Conservation (phyloP, 192 early-diverging fungal genomes). For the Mycoemilia scoparia region DNA sequence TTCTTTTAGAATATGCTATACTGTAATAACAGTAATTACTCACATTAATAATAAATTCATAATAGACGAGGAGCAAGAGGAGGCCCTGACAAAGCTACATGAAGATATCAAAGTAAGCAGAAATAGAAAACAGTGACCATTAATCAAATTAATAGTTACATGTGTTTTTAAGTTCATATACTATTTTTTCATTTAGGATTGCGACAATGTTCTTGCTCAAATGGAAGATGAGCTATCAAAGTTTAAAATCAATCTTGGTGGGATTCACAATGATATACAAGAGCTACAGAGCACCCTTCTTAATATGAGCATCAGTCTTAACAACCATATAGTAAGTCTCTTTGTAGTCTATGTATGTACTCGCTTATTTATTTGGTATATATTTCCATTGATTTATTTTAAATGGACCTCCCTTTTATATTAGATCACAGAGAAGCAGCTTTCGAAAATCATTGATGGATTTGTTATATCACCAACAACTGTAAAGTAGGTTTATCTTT, state of each 20-base stretch:
- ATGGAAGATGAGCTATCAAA: conserved; percentile 74
- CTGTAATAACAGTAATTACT: too few relatives aligned
- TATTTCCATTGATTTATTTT: conserved; percentile 1
- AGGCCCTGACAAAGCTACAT: conserved; percentile 15
- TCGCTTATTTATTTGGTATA: background rate
- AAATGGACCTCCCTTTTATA: conserved; percentile 8
- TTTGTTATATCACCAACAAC: conserved; percentile 59
- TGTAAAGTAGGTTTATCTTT: conserved; percentile 26
- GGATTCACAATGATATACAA: conserved; percentile 75
- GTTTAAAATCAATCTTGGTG: conserved; percentile 76
- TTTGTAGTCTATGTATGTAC: conserved; percentile 4
- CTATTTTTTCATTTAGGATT: conserved; percentile 23
- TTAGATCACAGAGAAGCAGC: conserved; percentile 54
- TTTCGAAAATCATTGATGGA: conserved; percentile 64
- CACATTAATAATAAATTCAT: too few relatives aligned
- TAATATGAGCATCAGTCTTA: conserved; percentile 60
- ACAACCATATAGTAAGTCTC: conserved; percentile 71
- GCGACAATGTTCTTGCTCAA: conserved; percentile 56
- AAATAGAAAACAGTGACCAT: too few relatives aligned
- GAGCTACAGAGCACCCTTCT: conserved; percentile 67
- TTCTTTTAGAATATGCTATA: too few relatives aligned
- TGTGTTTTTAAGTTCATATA: background rate
- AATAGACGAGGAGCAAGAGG: conserved; percentile 20
- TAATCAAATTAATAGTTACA: conserved; percentile 4
- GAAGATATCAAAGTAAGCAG: conserved; percentile 26